A percentile compares a stretch with the other conserved stretches of the same genome.
Conservation (phyloP, 352 stramenopile genomes). For the Globisporangium paroecandrum region DNA sequence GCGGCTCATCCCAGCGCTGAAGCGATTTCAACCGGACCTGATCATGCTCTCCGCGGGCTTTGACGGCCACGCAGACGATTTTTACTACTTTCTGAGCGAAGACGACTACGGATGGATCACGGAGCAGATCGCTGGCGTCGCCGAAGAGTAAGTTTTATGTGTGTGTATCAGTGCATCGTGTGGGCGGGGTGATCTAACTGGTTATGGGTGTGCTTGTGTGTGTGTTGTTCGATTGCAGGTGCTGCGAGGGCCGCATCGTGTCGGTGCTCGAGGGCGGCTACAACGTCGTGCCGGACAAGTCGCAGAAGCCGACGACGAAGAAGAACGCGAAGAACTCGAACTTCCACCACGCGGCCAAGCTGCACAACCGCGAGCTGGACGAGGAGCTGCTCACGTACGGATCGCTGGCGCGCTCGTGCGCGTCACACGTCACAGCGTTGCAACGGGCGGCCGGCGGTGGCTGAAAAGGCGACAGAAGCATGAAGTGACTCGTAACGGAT, state of each 20-base stretch:
- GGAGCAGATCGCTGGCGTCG: slow-evolving; percentile 82
- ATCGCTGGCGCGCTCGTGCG: slow-evolving; percentile 53
- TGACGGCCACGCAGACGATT: slow-evolving; percentile 61
- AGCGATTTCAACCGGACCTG: slow-evolving; percentile 49
- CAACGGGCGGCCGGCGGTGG: slow-evolving; percentile 27
- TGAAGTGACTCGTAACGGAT: not conserved
- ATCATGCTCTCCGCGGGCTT: slow-evolving; percentile 73
- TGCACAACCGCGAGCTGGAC: slow-evolving; percentile 53
- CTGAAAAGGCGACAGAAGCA: slow-evolving; percentile 12
- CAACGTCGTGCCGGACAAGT: slow-evolving; percentile 56
- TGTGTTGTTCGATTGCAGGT: slow-evolving; percentile 26
- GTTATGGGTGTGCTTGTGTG: not conserved
- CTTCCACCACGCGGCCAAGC: slow-evolving; percentile 44
- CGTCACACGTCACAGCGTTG: slow-evolving; percentile 59
- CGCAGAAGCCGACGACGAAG: slow-evolving; percentile 37
- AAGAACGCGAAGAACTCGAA: slow-evolving; percentile 40
- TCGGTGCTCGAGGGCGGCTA: slow-evolving; percentile 96
- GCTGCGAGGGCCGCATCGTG: slow-evolving; percentile 91
- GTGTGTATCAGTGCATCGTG: not conserved
- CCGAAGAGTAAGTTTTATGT: slow-evolving; percentile 77
- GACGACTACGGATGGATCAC: slow-evolving; percentile 88
- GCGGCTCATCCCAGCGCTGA: slow-evolving; percentile 45
- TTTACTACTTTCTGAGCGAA: slow-evolving; percentile 73
- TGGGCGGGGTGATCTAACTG: not conserved
- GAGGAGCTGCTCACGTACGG: slow-evolving; percentile 51